Percentiles rank a stretch among this genome's conserved stretches.
Conservation (phyloP, 805 yeast genomes). For the Metschnikowia lachancei region DNA sequence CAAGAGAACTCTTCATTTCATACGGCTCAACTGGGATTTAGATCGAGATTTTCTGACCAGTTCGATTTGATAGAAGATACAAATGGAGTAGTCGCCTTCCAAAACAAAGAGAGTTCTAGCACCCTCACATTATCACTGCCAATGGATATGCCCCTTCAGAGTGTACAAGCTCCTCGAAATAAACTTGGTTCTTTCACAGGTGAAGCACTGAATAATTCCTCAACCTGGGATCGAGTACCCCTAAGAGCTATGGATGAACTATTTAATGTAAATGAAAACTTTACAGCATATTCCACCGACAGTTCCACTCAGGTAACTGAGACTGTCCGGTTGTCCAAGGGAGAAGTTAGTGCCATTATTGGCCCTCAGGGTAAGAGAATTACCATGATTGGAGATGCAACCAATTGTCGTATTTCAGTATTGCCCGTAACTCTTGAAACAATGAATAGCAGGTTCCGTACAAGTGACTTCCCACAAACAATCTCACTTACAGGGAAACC, state of each 20-base stretch:
- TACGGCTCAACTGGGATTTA: neutral
- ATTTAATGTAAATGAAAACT: constrained; percentile 1
- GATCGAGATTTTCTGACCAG: neutral
- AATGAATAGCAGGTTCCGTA: constrained; percentile 10
- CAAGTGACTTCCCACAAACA: constrained; percentile 14
- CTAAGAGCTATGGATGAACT: neutral
- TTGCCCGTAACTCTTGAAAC: constrained; percentile 16
- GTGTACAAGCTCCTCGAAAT: neutral
- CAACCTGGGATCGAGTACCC: constrained; percentile 5
- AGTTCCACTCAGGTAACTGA: constrained; percentile 10
- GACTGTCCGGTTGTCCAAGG: constrained; percentile 13
- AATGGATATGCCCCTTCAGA: neutral
- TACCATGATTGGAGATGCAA: constrained; percentile 7
- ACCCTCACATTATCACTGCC: neutral
- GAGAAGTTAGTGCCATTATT: constrained; percentile 15
- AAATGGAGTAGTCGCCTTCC: neutral
- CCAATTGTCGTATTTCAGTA: constrained; percentile 16
- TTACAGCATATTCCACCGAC: constrained; percentile 1
- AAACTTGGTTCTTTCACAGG: neutral
- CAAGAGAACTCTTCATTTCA: neutral
- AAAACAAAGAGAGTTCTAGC: neutral
- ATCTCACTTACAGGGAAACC: constrained; percentile 15
- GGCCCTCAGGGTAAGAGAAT: constrained; percentile 15
- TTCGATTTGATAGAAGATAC: neutral
- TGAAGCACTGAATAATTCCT: neutral